A percentile compares a stretch with the other conserved stretches of the same genome.
These are phyloP conservation scores for Brassica nigra DNA, from an alignment of 345 rosid species.

Conservation along the genomic window DNA sequence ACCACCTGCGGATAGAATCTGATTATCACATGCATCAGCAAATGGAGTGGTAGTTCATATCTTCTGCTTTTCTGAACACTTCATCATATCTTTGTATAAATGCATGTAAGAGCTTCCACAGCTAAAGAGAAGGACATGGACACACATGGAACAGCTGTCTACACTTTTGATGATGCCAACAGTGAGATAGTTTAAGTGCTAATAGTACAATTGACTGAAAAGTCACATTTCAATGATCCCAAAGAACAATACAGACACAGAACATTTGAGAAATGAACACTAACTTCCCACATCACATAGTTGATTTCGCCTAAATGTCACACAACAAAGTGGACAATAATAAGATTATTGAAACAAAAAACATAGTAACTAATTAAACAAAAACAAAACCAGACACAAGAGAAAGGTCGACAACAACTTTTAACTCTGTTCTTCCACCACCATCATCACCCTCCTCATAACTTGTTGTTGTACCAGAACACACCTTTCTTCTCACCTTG, in stretches of 20 bases:
- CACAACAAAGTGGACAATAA: slow-evolving; percentile 20
- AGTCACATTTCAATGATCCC: no score
- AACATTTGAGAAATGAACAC: slow-evolving; percentile 11
- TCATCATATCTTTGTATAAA: no score
- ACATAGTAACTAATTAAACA: slow-evolving; percentile 21
- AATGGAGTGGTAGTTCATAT: no score
- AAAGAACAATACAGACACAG: slow-evolving; percentile 13
- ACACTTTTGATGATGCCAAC: no score
- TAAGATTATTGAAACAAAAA: slow-evolving; percentile 22
- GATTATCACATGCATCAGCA: no score
- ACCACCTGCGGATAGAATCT: no score
- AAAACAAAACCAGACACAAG: slow-evolving; percentile 21
- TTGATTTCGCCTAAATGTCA: slow-evolving; percentile 19
- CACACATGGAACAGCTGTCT: no score
- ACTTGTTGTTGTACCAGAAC: slow-evolving; percentile 74
- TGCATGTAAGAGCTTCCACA: no score
- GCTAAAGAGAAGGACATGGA: no score
- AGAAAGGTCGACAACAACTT: slow-evolving; percentile 15
- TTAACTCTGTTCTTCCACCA: neutral
- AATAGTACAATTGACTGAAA: no score
- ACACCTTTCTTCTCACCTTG: slow-evolving; percentile 65
- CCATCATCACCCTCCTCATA: slow-evolving; percentile 39
- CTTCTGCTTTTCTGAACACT: no score
- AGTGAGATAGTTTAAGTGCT: no score
- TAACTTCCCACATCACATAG: slow-evolving; percentile 19